Percentiles rank a stretch among this genome's conserved stretches.
phyloP scores from a whole-genome alignment of 2,329 filamentous ascomycete species.

The Didymosphaeria variabile region DNA sequence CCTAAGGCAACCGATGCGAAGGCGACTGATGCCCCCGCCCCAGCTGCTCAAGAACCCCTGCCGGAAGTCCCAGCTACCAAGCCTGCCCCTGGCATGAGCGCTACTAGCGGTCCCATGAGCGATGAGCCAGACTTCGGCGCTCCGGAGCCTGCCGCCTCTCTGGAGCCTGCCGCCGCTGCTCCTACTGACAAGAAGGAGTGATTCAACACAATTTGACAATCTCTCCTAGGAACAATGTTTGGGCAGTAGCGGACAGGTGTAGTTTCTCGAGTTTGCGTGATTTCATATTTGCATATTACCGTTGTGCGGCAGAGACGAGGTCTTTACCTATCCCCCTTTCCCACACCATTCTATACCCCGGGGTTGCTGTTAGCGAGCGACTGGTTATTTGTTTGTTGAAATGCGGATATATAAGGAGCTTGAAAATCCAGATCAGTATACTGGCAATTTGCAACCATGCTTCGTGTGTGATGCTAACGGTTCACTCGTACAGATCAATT shows the following conservation, averaged over 20 bases:
- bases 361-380: constrained; percentile 12
- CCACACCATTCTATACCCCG: constrained; percentile 11
- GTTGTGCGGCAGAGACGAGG: neutral
- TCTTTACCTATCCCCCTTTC: neutral
- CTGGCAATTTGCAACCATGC: neutral
- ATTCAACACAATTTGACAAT: neutral
- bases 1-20: constrained; percentile 28
- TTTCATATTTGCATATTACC: constrained; percentile 9
- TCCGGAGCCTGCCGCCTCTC: no score
- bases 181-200: constrained; percentile 27
- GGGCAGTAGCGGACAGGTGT: neutral
- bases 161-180: constrained; percentile 26
- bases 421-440: constrained; percentile 14
- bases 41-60: constrained; percentile 28
- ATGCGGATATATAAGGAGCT: constrained; percentile 7
- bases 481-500: neutral
- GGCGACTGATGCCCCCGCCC: constrained; percentile 25
- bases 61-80: constrained; percentile 37
- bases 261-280: neutral
- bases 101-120: constrained; percentile 49
- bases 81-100: constrained; percentile 50
- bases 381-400: constrained; percentile 7
- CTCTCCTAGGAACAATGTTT: neutral
- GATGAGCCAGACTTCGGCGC: constrained; percentile 42
- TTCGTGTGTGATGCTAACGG: neutral